phyloP scores from a whole-genome alignment of 2,329 filamentous ascomycete species.

The Cladophialophora yegresii region DNA sequence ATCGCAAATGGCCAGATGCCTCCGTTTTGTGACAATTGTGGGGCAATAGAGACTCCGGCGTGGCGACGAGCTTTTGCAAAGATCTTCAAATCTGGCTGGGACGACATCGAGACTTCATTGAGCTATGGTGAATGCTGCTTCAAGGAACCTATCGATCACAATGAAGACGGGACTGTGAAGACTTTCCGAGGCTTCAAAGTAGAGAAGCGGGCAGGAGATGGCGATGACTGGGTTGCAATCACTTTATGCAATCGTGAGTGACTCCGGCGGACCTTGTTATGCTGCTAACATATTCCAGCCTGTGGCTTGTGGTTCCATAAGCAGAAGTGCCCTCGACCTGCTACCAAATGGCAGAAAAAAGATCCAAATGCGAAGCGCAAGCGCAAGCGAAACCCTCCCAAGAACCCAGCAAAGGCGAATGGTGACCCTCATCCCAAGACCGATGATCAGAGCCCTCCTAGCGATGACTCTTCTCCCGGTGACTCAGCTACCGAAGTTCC shows the following conservation, averaged over 20 bases:
- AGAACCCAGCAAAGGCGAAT: conserved; percentile 42
- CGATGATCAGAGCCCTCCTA: conserved; percentile 41
- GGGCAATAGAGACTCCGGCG: conserved; percentile 91
- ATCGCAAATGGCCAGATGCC: conserved; percentile 82
- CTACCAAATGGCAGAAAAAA: conserved; percentile 77
- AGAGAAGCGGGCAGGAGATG: conserved; percentile 68
- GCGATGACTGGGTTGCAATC: conserved; percentile 71
- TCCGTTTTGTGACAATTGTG: conserved; percentile 87
- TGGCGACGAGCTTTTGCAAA: conserved; percentile 94
- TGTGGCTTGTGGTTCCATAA: conserved; percentile 96
- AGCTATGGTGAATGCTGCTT: conserved; percentile 73
- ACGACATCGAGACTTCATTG: conserved; percentile 69
- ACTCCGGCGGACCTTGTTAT: neutral
- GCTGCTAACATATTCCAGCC: conserved; percentile 52
- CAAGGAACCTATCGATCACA: conserved; percentile 66
- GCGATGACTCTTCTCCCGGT: conserved; percentile 42
- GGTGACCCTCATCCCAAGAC: conserved; percentile 40
- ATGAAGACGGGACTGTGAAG: conserved; percentile 63
- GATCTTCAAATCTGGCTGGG: conserved; percentile 68
- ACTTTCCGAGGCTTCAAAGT: conserved; percentile 74
- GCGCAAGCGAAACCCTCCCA: conserved; percentile 37
- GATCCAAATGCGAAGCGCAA: conserved; percentile 45
- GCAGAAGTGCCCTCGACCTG: conserved; percentile 78
- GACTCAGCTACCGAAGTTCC: conserved; percentile 34
- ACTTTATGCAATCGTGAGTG: conserved; percentile 83